Evolutionary conservation across 495 filamentous ascomycete genomes (phyloP), one percentile per base, ranked within the genome.

Genomic region (Penicillium steckii): DNA sequence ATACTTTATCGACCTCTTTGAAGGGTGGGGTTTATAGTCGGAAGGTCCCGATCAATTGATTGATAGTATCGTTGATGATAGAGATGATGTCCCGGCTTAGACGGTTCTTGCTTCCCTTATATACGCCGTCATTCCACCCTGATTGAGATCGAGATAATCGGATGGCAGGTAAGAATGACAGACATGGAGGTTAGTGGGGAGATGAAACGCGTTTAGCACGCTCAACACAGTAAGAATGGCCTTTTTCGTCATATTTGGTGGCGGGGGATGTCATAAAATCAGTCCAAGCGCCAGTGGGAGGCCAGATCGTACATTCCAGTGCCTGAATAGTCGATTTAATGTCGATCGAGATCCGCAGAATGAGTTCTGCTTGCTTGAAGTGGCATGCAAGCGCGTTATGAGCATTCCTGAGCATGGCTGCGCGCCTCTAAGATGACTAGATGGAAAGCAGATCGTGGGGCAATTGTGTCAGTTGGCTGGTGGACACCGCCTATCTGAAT

Each of bases 111-210:
- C 19, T 10, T 9, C 13, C 37, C 38, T 61, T 66, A 60, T 63
- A 62, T 48, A 32, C 24, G 4, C n/a, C 6, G 8, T 37, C 48
- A 57, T 61, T 54, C 49, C 52, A 52, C 15, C 22, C 33, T 10
- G 17, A 27, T 22, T n/a, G 38, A 40, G 40, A 49, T 35, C 41
- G 12, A 37, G 8, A 27, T 59, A 53, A 50, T 55, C 15, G 33
- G 53, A 64, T 59, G 63, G 63, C 63, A 38, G 60, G 62, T 35
- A 52, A 58, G 54, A 64, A 55, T 59, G 57, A 33, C 41, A 46
- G 48, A 43, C 57, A 61, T 56, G 56, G 44, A 23, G 17, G 38
- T 19, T 57, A 33, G 48, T 44, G 40, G 38, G 43, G 33, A 46
- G 21, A 3, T 61, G 57, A 64, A 59, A 53, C 63, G 45, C 42